A percentile compares a stretch with the other conserved stretches of the same genome.
Evolutionary conservation across 169 alveolate species (phyloP).

Genomic region (Cryptosporidium meleagridis): DNA sequence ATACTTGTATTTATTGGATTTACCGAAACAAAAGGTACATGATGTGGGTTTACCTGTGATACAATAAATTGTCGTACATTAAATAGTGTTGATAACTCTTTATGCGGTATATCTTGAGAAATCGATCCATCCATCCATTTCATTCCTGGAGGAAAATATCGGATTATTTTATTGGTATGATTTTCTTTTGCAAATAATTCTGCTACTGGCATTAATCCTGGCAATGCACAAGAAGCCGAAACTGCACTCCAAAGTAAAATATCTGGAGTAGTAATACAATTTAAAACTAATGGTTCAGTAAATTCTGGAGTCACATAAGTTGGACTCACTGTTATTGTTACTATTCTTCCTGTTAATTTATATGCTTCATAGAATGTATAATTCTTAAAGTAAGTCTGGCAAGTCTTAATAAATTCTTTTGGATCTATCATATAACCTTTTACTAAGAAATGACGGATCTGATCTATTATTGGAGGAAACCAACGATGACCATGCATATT

Average conservation of each 20-base stretch:
- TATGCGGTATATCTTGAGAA: constrained; percentile 73
- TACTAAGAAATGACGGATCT: constrained; percentile 67
- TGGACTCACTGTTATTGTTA: constrained; percentile 83
- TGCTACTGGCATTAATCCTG: constrained; percentile 77
- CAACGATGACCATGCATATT: constrained; percentile 72
- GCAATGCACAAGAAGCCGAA: constrained; percentile 83
- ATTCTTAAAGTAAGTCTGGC: constrained; percentile 73
- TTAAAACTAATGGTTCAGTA: constrained; percentile 77
- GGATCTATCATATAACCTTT: constrained; percentile 75
- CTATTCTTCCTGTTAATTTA: constrained; percentile 82
- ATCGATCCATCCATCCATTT: constrained; percentile 78
- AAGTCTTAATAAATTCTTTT: constrained; percentile 65
- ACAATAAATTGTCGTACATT: constrained; percentile 76
- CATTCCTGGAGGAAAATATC: constrained; percentile 77
- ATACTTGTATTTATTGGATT: constrained; percentile 25
- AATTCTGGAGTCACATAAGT: constrained; percentile 78
- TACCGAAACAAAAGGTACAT: constrained; percentile 73
- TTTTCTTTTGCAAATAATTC: constrained; percentile 74
- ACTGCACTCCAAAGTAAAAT: constrained; percentile 84
- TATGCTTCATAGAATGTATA: constrained; percentile 84
- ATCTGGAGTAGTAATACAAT: constrained; percentile 84
- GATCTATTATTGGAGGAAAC: constrained; percentile 76
- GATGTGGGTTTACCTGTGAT: constrained; percentile 78
- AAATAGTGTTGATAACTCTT: constrained; percentile 65
- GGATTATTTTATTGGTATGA: constrained; percentile 40